phyloP scores from a whole-genome alignment of 345 rosid genomes.

The Ricinus communis region DNA sequence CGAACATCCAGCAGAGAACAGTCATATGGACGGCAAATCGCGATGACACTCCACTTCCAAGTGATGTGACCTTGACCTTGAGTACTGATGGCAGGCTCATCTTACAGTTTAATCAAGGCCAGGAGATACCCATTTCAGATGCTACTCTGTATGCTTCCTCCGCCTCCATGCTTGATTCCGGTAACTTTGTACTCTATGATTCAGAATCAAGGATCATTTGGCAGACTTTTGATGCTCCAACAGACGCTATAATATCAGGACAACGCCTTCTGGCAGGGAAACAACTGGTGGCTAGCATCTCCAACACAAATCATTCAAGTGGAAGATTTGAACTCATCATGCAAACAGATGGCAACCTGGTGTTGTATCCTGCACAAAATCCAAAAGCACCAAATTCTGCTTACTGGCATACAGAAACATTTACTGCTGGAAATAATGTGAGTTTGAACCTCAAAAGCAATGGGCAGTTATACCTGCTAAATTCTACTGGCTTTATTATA shows the following conservation, averaged over 20 bases:
- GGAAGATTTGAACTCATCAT: conserved; percentile 30
- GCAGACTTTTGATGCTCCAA: conserved; percentile 31
- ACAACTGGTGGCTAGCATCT: conserved; percentile 19
- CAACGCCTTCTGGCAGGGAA: conserved; percentile 17
- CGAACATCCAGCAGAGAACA: conserved; percentile 10
- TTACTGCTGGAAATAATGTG: background rate
- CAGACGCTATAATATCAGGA: conserved; percentile 29
- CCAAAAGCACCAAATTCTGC: background rate
- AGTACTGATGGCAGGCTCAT: conserved; percentile 16
- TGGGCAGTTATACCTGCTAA: background rate
- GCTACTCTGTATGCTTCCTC: background rate
- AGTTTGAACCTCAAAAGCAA: background rate
- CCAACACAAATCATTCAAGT: conserved; percentile 9
- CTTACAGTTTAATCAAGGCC: conserved; percentile 3
- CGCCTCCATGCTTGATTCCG: conserved; percentile 37
- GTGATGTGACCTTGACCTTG: conserved; percentile 11
- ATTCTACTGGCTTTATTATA: background rate
- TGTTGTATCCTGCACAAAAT: background rate
- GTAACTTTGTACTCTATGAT: conserved; percentile 37
- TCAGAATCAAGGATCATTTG: conserved; percentile 16
- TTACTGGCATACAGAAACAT: conserved; percentile 10
- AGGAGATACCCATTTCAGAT: conserved; percentile 1
- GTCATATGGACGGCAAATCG: conserved; percentile 27
- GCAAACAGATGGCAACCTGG: conserved; percentile 30
- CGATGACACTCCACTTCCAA: conserved; percentile 17